Evolutionary conservation across 1,284 basidiomycete species (phyloP), one percentile per base, ranked within the genome.

Genomic region (Malassezia furfur): DNA sequence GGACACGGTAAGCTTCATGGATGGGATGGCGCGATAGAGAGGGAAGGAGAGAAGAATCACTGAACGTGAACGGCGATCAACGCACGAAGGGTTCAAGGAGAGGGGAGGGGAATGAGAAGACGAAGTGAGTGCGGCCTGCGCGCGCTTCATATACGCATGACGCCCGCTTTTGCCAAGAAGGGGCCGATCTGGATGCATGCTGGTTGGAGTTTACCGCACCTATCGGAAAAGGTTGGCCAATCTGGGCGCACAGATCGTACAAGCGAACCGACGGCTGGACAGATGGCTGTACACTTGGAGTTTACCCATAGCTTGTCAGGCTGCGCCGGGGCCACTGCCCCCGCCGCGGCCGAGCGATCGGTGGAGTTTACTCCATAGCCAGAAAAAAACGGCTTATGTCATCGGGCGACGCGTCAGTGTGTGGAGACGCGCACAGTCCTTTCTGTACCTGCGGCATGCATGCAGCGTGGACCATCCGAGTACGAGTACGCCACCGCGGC

Each of bases 1-100:
- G 17, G 31, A 37, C 15, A 46, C 30, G 15, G 45, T 35, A 8
- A 53, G 43, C 37, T 53, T 53, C 52, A 53, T 53, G 7, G 21
- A 14, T 28, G 8, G 9, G 15, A 9, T 15, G 19, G 30, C 14
- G 43, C 15, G 43, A 31, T 28, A 2, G 21, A 17, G 17, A n/a
- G 38, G 17, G 14, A 40, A 22, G 15, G 17, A 40, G 30, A 25
- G 15, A 31, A 44, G 41, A 28, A 44, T 40, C 17, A n/a, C 40
- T 43, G 40, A n/a, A 22, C 12, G 40, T 43, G 40, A 43, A 43
- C 21, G 40, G 40, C 40, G 40, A 43, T 43, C 40, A 43, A 43
- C 40, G 40, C 40, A 46, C 44, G 12, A 21, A 19, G 22, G 30
- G 14, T 15, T 5, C 10, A 31, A 21, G n/a, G 15, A 17, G 14